Percentiles rank a stretch among this genome's conserved stretches.
These are phyloP conservation scores for Clitopilus hobsonii DNA, from an alignment of 768 basidiomycete genomes.

Conservation along the genomic window DNA sequence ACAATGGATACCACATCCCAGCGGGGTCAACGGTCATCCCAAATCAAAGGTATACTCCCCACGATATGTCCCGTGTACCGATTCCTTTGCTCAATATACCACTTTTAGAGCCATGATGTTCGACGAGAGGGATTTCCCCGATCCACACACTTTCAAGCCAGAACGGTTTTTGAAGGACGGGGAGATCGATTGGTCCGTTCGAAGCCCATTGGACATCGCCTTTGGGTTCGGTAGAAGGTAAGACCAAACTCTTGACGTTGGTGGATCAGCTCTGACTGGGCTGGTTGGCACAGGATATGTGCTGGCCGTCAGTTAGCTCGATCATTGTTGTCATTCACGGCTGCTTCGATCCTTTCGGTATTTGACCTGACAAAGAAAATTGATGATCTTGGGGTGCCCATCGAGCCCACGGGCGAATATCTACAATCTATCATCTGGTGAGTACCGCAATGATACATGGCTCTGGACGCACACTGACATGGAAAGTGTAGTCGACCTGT, in stretches of 20 bases:
- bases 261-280: not conserved
- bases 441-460: no score
- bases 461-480: not conserved
- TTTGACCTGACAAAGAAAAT: not conserved
- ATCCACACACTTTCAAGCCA: not conserved
- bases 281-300: not conserved
- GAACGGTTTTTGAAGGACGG: conserved; percentile 1
- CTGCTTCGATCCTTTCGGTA: not conserved
- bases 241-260: not conserved
- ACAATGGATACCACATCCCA: not conserved
- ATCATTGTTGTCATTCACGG: not conserved
- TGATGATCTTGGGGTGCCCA: not conserved
- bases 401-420: not conserved
- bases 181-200: not conserved
- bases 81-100: not conserved
- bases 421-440: not conserved
- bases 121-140: not conserved
- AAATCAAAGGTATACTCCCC: not conserved
- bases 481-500: not conserved
- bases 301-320: not conserved
- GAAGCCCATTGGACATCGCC: not conserved
- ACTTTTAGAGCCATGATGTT: not conserved
- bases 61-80: not conserved
- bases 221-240: conserved; percentile 2
- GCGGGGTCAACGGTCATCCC: not conserved